Evolutionary conservation across 2,329 filamentous ascomycete species (phyloP).

Genomic region (Delphinella strobiligena): DNA sequence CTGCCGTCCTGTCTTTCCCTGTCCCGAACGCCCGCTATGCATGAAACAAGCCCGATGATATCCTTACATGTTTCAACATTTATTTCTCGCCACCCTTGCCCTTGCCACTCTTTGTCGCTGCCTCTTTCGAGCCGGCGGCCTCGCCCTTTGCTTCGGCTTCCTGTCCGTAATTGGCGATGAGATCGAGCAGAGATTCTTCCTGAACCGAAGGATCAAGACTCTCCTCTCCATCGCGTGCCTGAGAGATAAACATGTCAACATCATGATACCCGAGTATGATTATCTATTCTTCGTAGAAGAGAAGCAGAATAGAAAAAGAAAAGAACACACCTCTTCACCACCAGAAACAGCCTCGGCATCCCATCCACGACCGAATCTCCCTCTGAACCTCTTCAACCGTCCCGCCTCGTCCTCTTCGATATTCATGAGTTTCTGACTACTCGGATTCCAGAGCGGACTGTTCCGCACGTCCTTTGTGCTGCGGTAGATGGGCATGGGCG

Average conservation of each 20-base stretch:
- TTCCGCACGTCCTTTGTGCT: conserved; percentile 77
- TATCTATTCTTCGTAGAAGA: too few relatives aligned
- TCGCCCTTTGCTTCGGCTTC: conserved; percentile 27
- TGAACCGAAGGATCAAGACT: conserved; percentile 26
- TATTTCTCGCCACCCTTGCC: conserved; percentile 23
- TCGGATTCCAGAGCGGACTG: conserved; percentile 82
- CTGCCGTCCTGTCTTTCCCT: neutral
- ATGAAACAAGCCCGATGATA: conserved; percentile 3
- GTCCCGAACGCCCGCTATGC: conserved; percentile 8
- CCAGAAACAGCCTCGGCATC: conserved; percentile 42
- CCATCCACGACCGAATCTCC: conserved; percentile 72
- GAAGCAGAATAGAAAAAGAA: neutral
- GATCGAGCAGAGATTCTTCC: conserved; percentile 45
- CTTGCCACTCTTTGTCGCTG: conserved; percentile 24
- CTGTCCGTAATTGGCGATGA: conserved; percentile 38
- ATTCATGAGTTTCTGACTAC: conserved; percentile 65
- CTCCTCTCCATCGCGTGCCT: conserved; percentile 38
- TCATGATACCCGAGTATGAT: too few relatives aligned
- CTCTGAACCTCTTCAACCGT: conserved; percentile 72
- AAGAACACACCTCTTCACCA: conserved; percentile 8
- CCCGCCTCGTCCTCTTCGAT: conserved; percentile 94
- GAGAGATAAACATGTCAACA: too few relatives aligned
- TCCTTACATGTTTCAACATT: neutral
- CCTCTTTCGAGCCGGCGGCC: conserved; percentile 28
- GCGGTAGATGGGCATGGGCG: conserved; percentile 50